These are phyloP conservation scores for Silene uniflora DNA, from an alignment of 148 eudicot genomes.

Conservation along the genomic window DNA sequence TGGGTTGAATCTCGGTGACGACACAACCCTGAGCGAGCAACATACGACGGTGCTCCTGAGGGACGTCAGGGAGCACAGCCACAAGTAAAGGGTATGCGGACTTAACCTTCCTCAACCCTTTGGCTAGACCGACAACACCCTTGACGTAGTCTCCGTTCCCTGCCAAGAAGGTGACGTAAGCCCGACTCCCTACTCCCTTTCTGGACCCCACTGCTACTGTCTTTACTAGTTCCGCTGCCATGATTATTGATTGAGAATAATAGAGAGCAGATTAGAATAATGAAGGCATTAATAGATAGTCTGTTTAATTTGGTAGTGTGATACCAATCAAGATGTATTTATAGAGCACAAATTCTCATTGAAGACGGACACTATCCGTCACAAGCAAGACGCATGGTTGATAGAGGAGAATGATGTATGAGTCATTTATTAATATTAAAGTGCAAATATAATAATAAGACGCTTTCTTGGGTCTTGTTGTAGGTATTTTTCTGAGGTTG, in stretches of 20 bases:
- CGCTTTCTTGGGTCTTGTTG: too few species aligned
- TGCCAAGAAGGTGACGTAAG: conserved; percentile 57
- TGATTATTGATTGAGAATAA: neutral
- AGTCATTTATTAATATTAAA: too few species aligned
- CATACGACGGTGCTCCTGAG: conserved; percentile 45
- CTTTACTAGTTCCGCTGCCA: conserved; percentile 33
- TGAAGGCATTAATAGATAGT: too few species aligned
- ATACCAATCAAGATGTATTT: neutral
- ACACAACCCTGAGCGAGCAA: conserved; percentile 45
- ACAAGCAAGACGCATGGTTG: too few species aligned
- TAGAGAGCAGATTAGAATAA: too few species aligned
- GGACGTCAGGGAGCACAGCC: conserved; percentile 57
- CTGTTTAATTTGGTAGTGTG: neutral
- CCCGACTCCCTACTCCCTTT: conserved; percentile 27
- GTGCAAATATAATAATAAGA: too few species aligned
- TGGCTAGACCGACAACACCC: conserved; percentile 54
- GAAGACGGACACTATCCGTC: too few species aligned
- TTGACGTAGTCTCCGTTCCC: conserved; percentile 58
- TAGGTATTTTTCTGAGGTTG: too few species aligned
- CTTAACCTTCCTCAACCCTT: conserved; percentile 45
- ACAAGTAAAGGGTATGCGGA: conserved; percentile 46
- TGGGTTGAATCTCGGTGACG: conserved; percentile 46
- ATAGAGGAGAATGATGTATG: too few species aligned
- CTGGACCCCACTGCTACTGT: neutral
- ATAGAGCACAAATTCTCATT: too few species aligned